Evolutionary conservation across 1,139 yeast genomes (phyloP).

Genomic region (Nematodospora anomalae): DNA sequence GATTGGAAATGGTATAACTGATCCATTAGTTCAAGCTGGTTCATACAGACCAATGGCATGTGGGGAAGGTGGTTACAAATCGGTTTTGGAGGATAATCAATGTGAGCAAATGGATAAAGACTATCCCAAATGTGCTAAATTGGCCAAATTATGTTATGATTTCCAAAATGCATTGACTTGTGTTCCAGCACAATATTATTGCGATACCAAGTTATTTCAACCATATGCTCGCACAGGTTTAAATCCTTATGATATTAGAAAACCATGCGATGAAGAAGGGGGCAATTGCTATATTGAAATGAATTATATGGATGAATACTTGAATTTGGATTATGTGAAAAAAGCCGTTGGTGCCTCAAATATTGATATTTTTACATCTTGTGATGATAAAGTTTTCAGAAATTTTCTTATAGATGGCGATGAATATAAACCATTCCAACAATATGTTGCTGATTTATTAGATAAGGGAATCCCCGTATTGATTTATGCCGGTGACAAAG

Average conservation of each 20-base stretch:
- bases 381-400: constrained; percentile 81
- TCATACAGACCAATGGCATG: constrained; percentile 83
- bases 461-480: constrained; percentile 65
- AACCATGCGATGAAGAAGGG: constrained; percentile 71
- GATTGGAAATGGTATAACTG: constrained; percentile 86
- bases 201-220: constrained; percentile 33
- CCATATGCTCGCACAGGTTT: constrained; percentile 51
- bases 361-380: constrained; percentile 77
- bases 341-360: constrained; percentile 82
- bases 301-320: constrained; percentile 35
- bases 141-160: constrained; percentile 78
- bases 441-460: constrained; percentile 61
- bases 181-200: constrained; percentile 80
- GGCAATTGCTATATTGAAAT: constrained; percentile 58
- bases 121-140: constrained; percentile 76
- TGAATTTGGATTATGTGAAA: constrained; percentile 45
- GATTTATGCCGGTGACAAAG: constrained; percentile 84
- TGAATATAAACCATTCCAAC: constrained; percentile 82
- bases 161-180: constrained; percentile 80
- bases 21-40: constrained; percentile 66
- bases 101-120: constrained; percentile 54
- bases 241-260: constrained; percentile 91
- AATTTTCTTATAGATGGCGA: constrained; percentile 66
- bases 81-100: constrained; percentile 59
- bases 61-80: constrained; percentile 74